These are phyloP conservation scores for Arctium lappa DNA, from an alignment of 129 eudicot genomes.

Conservation along the genomic window DNA sequence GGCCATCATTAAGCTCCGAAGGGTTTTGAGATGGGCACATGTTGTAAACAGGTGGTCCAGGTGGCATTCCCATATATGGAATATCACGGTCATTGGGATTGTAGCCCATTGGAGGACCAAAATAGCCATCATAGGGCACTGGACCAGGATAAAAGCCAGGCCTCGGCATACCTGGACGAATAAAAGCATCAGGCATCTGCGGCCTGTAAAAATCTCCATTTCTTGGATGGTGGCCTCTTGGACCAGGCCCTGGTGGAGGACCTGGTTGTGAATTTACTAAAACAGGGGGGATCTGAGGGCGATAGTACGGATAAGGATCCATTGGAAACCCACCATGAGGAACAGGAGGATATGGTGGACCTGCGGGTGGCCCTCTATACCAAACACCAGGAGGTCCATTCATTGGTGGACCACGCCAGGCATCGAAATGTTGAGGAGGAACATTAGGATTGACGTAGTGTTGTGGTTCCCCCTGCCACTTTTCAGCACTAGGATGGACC, in stretches of 20 bases:
- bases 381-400: slow-evolving; percentile 76
- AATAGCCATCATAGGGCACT: slow-evolving; percentile 80
- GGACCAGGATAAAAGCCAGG: slow-evolving; percentile 90
- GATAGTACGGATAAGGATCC: slow-evolving; percentile 86
- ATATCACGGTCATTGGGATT: slow-evolving; percentile 73
- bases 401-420: slow-evolving; percentile 90
- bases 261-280: slow-evolving; percentile 67
- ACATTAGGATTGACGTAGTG: slow-evolving; percentile 57
- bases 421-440: slow-evolving; percentile 79
- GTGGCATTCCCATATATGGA: slow-evolving; percentile 78
- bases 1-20: slow-evolving; percentile 48
- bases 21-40: slow-evolving; percentile 56
- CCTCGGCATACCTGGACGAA: slow-evolving; percentile 84
- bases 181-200: slow-evolving; percentile 62
- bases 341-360: slow-evolving; percentile 71
- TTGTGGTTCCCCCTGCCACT: slow-evolving; percentile 77
- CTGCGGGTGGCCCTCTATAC: slow-evolving; percentile 80
- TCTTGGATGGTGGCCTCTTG: slow-evolving; percentile 79
- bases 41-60: slow-evolving; percentile 65
- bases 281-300: slow-evolving; percentile 78
- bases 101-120: slow-evolving; percentile 87
- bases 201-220: slow-evolving; percentile 79
- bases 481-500: slow-evolving; percentile 53
- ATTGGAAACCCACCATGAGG: slow-evolving; percentile 79
- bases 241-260: slow-evolving; percentile 59